Percentiles rank a stretch among this genome's conserved stretches.
Evolutionary conservation across 2,329 filamentous ascomycete species (phyloP).

Genomic region (Cladosporium colombiae): DNA sequence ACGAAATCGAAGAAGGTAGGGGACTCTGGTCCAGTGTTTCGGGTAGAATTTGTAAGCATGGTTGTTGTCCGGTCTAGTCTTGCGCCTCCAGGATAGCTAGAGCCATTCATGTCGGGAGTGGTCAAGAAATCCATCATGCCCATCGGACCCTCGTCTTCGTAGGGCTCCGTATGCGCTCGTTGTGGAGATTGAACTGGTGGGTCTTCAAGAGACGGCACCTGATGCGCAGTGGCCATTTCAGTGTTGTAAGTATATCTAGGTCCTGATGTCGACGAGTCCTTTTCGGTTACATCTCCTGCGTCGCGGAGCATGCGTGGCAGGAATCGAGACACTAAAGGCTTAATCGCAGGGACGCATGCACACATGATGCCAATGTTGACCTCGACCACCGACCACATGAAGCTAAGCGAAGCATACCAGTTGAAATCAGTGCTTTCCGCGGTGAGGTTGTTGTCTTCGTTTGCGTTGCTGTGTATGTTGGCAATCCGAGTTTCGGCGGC

Average conservation of each 20-base stretch:
- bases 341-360: constrained; percentile 88
- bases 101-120: constrained; percentile 44
- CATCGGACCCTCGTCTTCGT: constrained; percentile 33
- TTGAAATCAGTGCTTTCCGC: constrained; percentile 52
- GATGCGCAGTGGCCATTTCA: constrained; percentile 29
- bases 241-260: constrained; percentile 18
- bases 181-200: not conserved
- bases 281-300: constrained; percentile 39
- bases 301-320: constrained; percentile 59
- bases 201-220: constrained; percentile 29
- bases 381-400: constrained; percentile 94
- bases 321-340: constrained; percentile 73
- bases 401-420: constrained; percentile 76
- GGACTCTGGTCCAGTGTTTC: constrained; percentile 33
- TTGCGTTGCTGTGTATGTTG: constrained; percentile 38
- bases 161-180: constrained; percentile 9
- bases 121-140: constrained; percentile 58
- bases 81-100: constrained; percentile 25
- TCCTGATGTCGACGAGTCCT: constrained; percentile 15
- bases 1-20: constrained; percentile 75
- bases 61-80: constrained; percentile 42
- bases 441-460: constrained; percentile 28
- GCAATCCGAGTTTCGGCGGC: constrained; percentile 56
- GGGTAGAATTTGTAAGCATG: constrained; percentile 42
- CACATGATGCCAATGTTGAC: constrained; percentile 89